phyloP scores from a whole-genome alignment of 2,329 filamentous ascomycete species.

The Verticillium isaacii region DNA sequence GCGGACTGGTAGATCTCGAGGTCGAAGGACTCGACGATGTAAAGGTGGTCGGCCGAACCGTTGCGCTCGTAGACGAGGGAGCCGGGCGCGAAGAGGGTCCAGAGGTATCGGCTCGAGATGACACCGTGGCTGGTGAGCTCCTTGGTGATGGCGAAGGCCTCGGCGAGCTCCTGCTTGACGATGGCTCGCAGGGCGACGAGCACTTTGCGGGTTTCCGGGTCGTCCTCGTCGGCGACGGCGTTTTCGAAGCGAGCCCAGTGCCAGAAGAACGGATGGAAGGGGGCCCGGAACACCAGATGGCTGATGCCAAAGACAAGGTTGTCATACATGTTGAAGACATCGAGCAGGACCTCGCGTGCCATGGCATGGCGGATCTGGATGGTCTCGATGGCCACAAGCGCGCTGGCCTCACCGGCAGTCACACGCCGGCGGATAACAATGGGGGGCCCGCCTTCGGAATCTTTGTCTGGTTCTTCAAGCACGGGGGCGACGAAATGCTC shows the following conservation, averaged over 20 bases:
- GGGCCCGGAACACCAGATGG: slow-evolving; percentile 13
- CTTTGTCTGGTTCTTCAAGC: neutral
- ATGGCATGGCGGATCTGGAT: slow-evolving; percentile 16
- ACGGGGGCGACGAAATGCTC: slow-evolving; percentile 11
- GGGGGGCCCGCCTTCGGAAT: neutral
- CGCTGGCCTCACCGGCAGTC: slow-evolving; percentile 6
- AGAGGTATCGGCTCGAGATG: slow-evolving; percentile 45
- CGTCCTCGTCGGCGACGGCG: slow-evolving; percentile 11
- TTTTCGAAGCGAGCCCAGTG: slow-evolving; percentile 15
- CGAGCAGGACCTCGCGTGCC: slow-evolving; percentile 13
- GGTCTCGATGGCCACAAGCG: slow-evolving; percentile 11
- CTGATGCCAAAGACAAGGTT: slow-evolving; percentile 9
- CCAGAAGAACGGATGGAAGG: slow-evolving; percentile 18
- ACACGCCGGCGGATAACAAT: slow-evolving; percentile 15
- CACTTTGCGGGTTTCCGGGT: slow-evolving; percentile 10
- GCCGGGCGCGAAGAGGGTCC: slow-evolving; percentile 47
- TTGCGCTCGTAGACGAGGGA: slow-evolving; percentile 32
- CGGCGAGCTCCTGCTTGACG: slow-evolving; percentile 45
- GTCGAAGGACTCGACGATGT: neutral
- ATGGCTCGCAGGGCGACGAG: slow-evolving; percentile 19
- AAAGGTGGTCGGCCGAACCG: slow-evolving; percentile 26
- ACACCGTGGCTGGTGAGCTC: slow-evolving; percentile 48
- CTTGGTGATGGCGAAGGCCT: slow-evolving; percentile 42
- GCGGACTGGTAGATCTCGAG: neutral
- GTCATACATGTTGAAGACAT: slow-evolving; percentile 14